These are phyloP conservation scores for Rubroboletus pulcherrimus DNA, from an alignment of 768 basidiomycete species.

Conservation along the genomic window DNA sequence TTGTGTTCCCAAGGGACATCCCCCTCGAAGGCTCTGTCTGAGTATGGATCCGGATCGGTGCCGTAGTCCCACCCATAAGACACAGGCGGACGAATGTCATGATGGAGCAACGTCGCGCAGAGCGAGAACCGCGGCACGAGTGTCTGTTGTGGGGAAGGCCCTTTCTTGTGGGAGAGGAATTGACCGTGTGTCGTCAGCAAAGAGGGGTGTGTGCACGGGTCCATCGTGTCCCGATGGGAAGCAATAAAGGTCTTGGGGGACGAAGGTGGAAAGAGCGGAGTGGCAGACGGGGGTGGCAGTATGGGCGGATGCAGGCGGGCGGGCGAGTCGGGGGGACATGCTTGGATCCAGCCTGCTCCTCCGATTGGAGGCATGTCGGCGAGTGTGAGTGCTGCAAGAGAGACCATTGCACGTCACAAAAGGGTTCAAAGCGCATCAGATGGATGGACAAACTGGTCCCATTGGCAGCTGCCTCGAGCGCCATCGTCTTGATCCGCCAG, in stretches of 20 bases:
- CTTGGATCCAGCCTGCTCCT: constrained; percentile 21
- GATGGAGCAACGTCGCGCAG: constrained; percentile 48
- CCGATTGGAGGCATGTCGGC: constrained; percentile 34
- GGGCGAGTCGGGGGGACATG: constrained; percentile 23
- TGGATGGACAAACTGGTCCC: constrained; percentile 21
- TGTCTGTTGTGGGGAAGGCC: constrained; percentile 40
- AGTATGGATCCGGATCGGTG: constrained; percentile 12
- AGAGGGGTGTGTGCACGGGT: constrained; percentile 36
- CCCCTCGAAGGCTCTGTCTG: constrained; percentile 31
- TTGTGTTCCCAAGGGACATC: constrained; percentile 67
- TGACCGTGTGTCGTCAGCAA: constrained; percentile 44
- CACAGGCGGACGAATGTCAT: constrained; percentile 50
- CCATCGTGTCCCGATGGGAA: constrained; percentile 34
- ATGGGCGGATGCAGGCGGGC: constrained; percentile 30
- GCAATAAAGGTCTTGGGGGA: constrained; percentile 32
- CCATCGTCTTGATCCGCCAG: constrained; percentile 22
- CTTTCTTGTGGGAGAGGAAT: constrained; percentile 45
- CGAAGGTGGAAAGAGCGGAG: neutral
- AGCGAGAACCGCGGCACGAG: constrained; percentile 53
- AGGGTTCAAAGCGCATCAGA: neutral
- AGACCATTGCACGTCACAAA: neutral
- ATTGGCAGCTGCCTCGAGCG: constrained; percentile 26
- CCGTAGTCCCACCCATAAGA: constrained; percentile 48
- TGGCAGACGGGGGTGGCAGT: constrained; percentile 14
- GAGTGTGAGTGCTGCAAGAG: constrained; percentile 23